Percentiles rank a stretch among this genome's conserved stretches.
phyloP scores from a whole-genome alignment of 352 stramenopile species.

The Blastocystis hominis region DNA sequence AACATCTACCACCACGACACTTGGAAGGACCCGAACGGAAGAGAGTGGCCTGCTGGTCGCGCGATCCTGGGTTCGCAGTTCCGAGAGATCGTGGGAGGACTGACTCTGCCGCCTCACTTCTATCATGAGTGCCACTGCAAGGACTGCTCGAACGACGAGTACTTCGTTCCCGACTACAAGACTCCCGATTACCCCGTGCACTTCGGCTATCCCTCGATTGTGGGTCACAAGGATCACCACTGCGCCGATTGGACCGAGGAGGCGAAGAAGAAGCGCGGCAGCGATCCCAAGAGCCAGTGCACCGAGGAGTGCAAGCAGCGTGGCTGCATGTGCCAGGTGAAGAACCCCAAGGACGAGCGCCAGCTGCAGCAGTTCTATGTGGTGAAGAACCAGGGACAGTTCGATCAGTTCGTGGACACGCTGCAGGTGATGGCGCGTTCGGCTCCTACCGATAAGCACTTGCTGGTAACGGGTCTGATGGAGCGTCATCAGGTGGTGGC shows the following conservation, averaged over 20 bases:
- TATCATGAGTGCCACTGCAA: constrained; percentile 56
- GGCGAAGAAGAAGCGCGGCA: background rate
- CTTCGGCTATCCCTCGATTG: constrained; percentile 34
- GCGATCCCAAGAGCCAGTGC: background rate
- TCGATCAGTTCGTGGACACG: constrained; percentile 66
- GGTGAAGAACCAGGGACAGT: constrained; percentile 31
- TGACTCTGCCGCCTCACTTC: constrained; percentile 43
- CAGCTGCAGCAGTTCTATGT: constrained; percentile 28
- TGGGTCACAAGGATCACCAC: constrained; percentile 23
- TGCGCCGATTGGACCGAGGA: constrained; percentile 32
- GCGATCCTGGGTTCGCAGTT: constrained; percentile 82
- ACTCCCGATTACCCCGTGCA: constrained; percentile 60
- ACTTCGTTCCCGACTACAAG: constrained; percentile 66
- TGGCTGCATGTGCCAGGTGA: constrained; percentile 40
- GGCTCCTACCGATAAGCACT: constrained; percentile 89
- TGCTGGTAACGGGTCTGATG: constrained; percentile 78
- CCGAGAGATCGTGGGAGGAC: constrained; percentile 65
- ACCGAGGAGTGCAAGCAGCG: constrained; percentile 47
- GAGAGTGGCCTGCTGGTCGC: constrained; percentile 64
- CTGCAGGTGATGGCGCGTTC: constrained; percentile 80
- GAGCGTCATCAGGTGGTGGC: constrained; percentile 73
- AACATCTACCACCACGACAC: constrained; percentile 73
- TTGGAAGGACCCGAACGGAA: constrained; percentile 52
- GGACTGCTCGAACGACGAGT: constrained; percentile 70
- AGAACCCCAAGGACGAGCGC: constrained; percentile 24